Conservation (phyloP, 2,329 filamentous ascomycete genomes). For the Ascochyta clinopodiicola region DNA sequence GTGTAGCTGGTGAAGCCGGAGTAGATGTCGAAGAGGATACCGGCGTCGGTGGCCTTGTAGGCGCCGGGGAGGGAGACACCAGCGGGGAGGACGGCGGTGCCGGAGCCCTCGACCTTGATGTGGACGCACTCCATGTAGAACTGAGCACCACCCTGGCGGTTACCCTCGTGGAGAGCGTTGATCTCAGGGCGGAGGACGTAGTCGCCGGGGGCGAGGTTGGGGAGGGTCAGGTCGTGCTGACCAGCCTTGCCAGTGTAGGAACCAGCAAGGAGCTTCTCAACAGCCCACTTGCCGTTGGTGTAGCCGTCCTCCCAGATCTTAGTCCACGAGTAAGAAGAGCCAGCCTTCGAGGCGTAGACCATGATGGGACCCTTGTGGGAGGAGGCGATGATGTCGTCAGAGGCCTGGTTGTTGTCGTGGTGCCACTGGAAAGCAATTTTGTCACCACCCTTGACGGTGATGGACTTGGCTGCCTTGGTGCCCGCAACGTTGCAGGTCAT, state of each 20-base stretch:
- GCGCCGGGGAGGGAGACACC: conserved; percentile 56
- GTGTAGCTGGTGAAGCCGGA: conserved; percentile 44
- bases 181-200: conserved; percentile 55
- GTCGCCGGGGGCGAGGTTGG: conserved; percentile 48
- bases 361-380: conserved; percentile 61
- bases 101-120: conserved; percentile 48
- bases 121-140: conserved; percentile 56
- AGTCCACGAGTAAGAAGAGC: conserved; percentile 56
- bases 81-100: conserved; percentile 41
- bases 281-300: conserved; percentile 47
- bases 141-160: conserved; percentile 48
- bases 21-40: conserved; percentile 54
- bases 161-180: conserved; percentile 53
- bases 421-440: conserved; percentile 58
- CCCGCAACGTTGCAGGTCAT: conserved; percentile 47
- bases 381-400: conserved; percentile 60
- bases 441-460: conserved; percentile 57
- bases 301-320: conserved; percentile 52
- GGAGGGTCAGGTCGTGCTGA: conserved; percentile 52
- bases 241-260: conserved; percentile 45
- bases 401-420: conserved; percentile 54
- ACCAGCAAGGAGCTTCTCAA: conserved; percentile 46
- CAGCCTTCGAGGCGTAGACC: conserved; percentile 57
- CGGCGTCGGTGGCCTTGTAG: conserved; percentile 49
- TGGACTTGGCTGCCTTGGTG: conserved; percentile 48